Evolutionary conservation across 169 alveolate species (phyloP).

Genomic region (Eimeria necatrix): DNA sequence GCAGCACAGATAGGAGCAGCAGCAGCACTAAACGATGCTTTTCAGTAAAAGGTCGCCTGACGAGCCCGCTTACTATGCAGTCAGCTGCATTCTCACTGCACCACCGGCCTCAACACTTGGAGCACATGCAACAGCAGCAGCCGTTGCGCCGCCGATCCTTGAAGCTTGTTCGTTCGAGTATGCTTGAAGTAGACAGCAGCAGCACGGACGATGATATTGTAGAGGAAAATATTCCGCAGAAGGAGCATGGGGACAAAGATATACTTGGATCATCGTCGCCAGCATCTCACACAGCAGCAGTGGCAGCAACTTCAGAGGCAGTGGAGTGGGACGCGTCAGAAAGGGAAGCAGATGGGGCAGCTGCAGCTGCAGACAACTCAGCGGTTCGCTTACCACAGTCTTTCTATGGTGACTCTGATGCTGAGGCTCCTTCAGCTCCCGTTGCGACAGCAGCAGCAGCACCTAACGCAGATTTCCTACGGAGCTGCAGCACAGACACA

Average conservation of each 20-base stretch:
- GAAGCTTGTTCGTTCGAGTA: background rate
- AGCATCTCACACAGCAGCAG: background rate
- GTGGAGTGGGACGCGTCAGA: no score
- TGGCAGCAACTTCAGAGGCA: background rate
- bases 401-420: background rate
- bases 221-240: background rate
- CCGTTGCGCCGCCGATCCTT: background rate
- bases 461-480: background rate
- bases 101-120: background rate
- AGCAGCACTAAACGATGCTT: background rate
- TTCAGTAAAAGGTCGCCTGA: background rate
- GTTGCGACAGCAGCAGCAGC: background rate
- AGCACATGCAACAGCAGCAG: background rate
- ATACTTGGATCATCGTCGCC: background rate
- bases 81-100: background rate
- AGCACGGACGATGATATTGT: background rate
- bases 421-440: background rate
- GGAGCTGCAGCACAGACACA: background rate
- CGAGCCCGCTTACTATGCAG: background rate
- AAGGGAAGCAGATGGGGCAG: background rate
- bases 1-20: background rate
- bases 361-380: background rate
- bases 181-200: background rate
- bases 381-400: background rate
- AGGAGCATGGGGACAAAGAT: background rate